phyloP scores from a whole-genome alignment of 169 alveolate genomes.

The Cryptosporidium xiaoi region DNA sequence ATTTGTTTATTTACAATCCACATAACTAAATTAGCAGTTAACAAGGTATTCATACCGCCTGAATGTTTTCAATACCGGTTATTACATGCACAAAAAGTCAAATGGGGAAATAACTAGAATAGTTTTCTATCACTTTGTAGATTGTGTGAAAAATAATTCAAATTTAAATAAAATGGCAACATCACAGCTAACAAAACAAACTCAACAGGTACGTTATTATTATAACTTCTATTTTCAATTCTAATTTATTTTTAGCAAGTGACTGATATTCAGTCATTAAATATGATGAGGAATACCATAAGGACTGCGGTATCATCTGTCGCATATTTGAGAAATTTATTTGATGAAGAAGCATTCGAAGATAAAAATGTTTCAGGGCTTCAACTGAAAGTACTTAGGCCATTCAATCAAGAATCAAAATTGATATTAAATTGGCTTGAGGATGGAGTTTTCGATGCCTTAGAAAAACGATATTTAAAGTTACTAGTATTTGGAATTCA shows the following conservation, averaged over 20 bases:
- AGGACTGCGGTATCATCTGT: conserved; percentile 80
- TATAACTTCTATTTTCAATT: neutral
- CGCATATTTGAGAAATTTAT: conserved; percentile 79
- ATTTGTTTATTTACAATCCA: neutral
- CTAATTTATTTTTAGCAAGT: conserved; percentile 78
- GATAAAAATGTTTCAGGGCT: conserved; percentile 79
- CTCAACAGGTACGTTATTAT: conserved; percentile 44
- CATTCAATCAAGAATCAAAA: conserved; percentile 77
- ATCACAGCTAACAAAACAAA: conserved; percentile 36
- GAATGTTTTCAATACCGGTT: conserved; percentile 17
- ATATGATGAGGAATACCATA: conserved; percentile 80
- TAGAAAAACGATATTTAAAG: conserved; percentile 81
- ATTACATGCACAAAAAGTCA: conserved; percentile 29
- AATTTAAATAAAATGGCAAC: conserved; percentile 58
- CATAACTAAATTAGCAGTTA: conserved; percentile 15
- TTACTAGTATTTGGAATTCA: conserved; percentile 82
- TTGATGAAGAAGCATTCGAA: conserved; percentile 81
- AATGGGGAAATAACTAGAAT: conserved; percentile 49
- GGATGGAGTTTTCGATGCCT: conserved; percentile 87
- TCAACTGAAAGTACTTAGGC: conserved; percentile 77
- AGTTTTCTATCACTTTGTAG: neutral
- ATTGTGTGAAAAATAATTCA: neutral
- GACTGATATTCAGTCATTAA: conserved; percentile 78
- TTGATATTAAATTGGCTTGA: conserved; percentile 85
- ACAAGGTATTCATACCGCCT: conserved; percentile 30